Percentiles rank a stretch among this genome's conserved stretches.
Conservation (phyloP, 2,329 filamentous ascomycete species). For the Diaporthe capsici region DNA sequence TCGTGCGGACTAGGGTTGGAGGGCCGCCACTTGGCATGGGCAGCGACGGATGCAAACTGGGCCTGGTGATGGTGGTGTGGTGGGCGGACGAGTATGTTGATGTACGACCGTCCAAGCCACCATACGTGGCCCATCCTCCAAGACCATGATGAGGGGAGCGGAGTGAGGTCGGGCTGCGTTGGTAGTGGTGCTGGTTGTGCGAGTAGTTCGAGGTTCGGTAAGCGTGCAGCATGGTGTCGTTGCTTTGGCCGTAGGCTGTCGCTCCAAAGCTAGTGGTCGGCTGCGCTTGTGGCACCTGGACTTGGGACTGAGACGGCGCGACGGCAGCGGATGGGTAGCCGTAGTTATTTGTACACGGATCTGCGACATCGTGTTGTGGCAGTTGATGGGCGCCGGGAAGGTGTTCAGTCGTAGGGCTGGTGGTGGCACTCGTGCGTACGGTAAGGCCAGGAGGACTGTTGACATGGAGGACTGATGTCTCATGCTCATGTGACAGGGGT, state of each 20-base stretch:
- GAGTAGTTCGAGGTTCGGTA: constrained; percentile 68
- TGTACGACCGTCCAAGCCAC: constrained; percentile 56
- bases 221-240: constrained; percentile 68
- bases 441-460: constrained; percentile 58
- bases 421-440: constrained; percentile 49
- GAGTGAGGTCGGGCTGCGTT: constrained; percentile 42
- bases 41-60: constrained; percentile 64
- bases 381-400: constrained; percentile 46
- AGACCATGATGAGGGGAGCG: constrained; percentile 47
- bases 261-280: constrained; percentile 44
- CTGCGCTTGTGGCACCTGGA: constrained; percentile 46
- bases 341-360: constrained; percentile 68
- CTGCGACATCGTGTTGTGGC: constrained; percentile 45
- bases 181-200: constrained; percentile 42
- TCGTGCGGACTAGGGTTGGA: constrained; percentile 69
- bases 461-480: constrained; percentile 41
- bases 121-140: constrained; percentile 51
- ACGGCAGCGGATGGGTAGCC: constrained; percentile 68
- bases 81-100: constrained; percentile 60
- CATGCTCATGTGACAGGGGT: constrained; percentile 42
- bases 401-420: constrained; percentile 48
- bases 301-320: constrained; percentile 52
- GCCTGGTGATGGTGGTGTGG: constrained; percentile 60
- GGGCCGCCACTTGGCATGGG: constrained; percentile 55
- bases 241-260: constrained; percentile 55